A percentile compares a stretch with the other conserved stretches of the same genome.
These are phyloP conservation scores for Pilasporangium apinafurcum DNA, from an alignment of 352 stramenopile species.

Conservation along the genomic window DNA sequence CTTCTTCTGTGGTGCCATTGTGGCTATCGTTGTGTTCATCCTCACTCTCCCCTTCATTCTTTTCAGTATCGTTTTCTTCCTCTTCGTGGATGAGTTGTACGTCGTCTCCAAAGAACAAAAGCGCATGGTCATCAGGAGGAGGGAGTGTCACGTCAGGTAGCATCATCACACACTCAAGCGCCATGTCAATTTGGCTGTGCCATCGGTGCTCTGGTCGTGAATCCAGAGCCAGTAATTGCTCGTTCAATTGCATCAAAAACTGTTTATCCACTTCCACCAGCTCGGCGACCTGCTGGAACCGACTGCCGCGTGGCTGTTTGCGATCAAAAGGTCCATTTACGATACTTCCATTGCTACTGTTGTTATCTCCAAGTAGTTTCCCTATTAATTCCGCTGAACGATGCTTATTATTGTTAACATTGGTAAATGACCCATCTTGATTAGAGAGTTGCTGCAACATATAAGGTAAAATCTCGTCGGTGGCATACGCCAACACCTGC, in stretches of 20 bases:
- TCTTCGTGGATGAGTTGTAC: slow-evolving; percentile 10
- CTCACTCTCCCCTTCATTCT: slow-evolving; percentile 24
- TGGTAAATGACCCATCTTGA: background rate
- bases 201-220: slow-evolving; percentile 44
- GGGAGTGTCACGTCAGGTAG: slow-evolving; percentile 72
- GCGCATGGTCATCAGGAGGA: slow-evolving; percentile 31
- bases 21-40: slow-evolving; percentile 2
- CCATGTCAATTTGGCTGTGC: slow-evolving; percentile 73
- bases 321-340: too few species aligned
- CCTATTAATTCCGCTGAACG: background rate
- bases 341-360: too few species aligned
- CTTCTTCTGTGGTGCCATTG: background rate
- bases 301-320: slow-evolving; percentile 9
- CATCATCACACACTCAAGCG: slow-evolving; percentile 68
- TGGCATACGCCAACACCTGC: slow-evolving; percentile 70
- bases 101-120: slow-evolving; percentile 31
- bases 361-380: too few species aligned
- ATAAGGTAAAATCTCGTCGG: slow-evolving; percentile 67
- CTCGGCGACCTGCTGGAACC: slow-evolving; percentile 65
- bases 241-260: slow-evolving; percentile 64
- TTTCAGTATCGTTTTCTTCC: slow-evolving; percentile 14
- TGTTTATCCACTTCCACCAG: slow-evolving; percentile 49
- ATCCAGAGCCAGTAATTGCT: slow-evolving; percentile 49
- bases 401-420: background rate
- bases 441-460: slow-evolving; percentile 32